Evolutionary conservation across 306 rosid genomes (phyloP), one percentile per base, ranked within the genome.

Genomic region (Luffa acutangula): DNA sequence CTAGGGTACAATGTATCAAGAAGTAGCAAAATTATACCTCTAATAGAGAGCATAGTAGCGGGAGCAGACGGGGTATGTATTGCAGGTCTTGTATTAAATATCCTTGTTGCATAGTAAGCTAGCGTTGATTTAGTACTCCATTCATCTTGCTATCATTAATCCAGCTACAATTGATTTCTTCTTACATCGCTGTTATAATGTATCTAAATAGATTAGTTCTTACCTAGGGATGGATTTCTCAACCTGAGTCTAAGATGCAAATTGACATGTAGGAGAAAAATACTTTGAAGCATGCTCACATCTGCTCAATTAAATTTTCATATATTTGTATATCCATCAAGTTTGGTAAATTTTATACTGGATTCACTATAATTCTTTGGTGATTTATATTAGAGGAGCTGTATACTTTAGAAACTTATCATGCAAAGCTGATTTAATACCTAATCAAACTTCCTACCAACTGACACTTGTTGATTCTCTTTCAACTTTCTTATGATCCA

Each of bases 11-110:
- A 82, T 56, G n/a, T 95, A 60, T 90, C 37, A 31, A 85, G 72
- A 75, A 95, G 97, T 88, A 95, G 97, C 93, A 85, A 87, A 90
- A 95, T 95, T 66, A 84, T 95, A 81, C 98, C 97, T 11, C 73
- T 95, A 87, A 83, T 91, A 58, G 81, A 91, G 92, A 95, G 98
- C 88, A 84, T 95, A 82, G 87, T 95, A 84, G 87, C 87, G 71
- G 98, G 98, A 84, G 90, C 91, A 59, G 89, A 90, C 82, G 94
- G 89, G 97, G 98, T 95, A 89, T 82, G 88, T 82, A 81, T 82
- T 80, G 80, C 54, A 43, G 57, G 45, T 80, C 58, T 48, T 42
- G 33, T 45, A 79, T 79, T 73, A 51, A 87, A 74, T 72, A 74
- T 65, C 79, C 60, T 84, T 87, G 39, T 78, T 73, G 18, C 18